Base-by-base conservation (phyloP, 768 basidiomycete species). In the Amanita inopinata region DNA sequence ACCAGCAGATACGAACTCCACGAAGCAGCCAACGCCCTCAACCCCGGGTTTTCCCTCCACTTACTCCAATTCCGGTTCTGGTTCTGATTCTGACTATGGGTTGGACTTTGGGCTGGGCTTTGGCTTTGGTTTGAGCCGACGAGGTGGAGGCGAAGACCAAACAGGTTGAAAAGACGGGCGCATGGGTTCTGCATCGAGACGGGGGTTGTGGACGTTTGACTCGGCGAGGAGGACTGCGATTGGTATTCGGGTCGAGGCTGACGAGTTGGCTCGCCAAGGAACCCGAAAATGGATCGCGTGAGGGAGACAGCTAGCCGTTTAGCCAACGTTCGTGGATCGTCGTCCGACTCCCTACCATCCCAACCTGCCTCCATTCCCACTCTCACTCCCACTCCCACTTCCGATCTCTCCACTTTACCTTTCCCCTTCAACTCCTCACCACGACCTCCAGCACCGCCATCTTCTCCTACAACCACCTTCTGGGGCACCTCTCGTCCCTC, bases 1-100 rank as follows among this genome's bases (percentile, higher is more conserved):
- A 43, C 32, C 14, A 43, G 33, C 24, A 43, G 4, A 27, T 36
- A 43, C 14, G 9, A 34, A 19, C 31, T 33, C 34, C 42, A 36
- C 33, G 34, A 35, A 28, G 15, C 20, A 11, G 22, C 14, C 34
- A 22, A 19, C 33, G 20, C 12, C 14, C n/a, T 12, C 23, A 19
- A 5, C 14, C 14, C 30, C 20, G 7, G 8, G 9, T 30, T 31
- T 8, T 11, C 7, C 19, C 25, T 18, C 25, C 27, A 6, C 27
- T n/a, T 28, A 28, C 27, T n/a, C 27, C 27, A 28, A 28, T 28
- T n/a, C 7, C 27, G n/a, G 7, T n/a, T n/a, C 27, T 28, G 27
- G 7, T 28, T n/a, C 7, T n/a, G 7, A 28, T n/a, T 7, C 27
- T 28, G 27, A 28, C 27, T 7, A 6, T n/a, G 27, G 27, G 27